Conservation (phyloP, 495 filamentous ascomycete species). For the Pyronema domesticum region DNA sequence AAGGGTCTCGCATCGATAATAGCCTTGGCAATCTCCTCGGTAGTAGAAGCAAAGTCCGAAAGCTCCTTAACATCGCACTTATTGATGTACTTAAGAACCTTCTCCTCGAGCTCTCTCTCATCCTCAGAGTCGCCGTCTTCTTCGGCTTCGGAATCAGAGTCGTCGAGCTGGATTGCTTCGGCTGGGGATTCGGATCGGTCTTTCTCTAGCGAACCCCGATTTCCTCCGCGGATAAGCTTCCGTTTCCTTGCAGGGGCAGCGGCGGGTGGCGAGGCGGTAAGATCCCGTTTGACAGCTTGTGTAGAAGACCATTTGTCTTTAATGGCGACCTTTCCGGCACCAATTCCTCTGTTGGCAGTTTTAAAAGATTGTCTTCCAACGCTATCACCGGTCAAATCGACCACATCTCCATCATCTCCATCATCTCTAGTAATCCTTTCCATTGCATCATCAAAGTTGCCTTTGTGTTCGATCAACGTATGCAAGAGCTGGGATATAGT, state of each 20-base stretch:
- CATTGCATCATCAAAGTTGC: conserved; percentile 44
- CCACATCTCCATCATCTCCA: conserved; percentile 6
- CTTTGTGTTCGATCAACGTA: conserved; percentile 34
- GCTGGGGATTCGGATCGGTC: conserved; percentile 17
- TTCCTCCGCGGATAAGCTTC: conserved; percentile 16
- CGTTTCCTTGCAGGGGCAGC: conserved; percentile 19
- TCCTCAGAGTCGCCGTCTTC: conserved; percentile 27
- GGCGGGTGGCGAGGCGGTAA: conserved; percentile 15
- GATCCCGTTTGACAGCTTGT: conserved; percentile 26
- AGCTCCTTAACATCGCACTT: conserved; percentile 52
- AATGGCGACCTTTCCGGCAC: conserved; percentile 19
- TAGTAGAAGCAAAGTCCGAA: conserved; percentile 55
- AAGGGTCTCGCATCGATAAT: conserved; percentile 60
- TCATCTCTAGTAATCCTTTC: conserved; percentile 26
- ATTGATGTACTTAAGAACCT: conserved; percentile 70
- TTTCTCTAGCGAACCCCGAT: conserved; percentile 14
- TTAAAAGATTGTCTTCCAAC: conserved; percentile 16
- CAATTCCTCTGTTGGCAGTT: conserved; percentile 20
- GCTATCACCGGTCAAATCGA: conserved; percentile 22
- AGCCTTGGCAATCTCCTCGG: conserved; percentile 43
- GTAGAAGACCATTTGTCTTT: conserved; percentile 30
- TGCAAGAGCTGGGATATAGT: conserved; percentile 34
- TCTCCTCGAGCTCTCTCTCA: conserved; percentile 31
- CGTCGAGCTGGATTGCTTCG: conserved; percentile 31
- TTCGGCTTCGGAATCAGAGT: conserved; percentile 38